Evolutionary conservation across 192 early-diverging fungal species (phyloP).

Genomic region (Coemansia reversa): DNA sequence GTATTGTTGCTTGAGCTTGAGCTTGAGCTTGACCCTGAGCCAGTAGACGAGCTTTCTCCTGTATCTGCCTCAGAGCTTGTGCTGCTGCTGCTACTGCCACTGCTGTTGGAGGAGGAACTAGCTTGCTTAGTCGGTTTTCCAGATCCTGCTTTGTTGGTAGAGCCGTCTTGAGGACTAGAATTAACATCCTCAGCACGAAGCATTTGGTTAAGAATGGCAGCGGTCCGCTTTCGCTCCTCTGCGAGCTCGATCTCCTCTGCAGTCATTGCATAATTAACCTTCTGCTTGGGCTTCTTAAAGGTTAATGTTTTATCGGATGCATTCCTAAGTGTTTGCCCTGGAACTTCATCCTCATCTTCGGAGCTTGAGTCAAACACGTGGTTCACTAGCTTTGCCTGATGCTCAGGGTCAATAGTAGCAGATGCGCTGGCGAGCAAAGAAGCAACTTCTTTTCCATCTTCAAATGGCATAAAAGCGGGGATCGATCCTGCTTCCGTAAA

Average conservation of each 20-base stretch:
- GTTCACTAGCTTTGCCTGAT: conserved; percentile 44
- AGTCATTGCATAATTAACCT: neutral
- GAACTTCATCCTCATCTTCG: conserved; percentile 13
- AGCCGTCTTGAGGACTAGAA: conserved; percentile 11
- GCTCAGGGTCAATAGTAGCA: conserved; percentile 18
- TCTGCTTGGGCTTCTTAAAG: neutral
- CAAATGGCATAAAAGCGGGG: conserved; percentile 16
- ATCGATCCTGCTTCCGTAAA: neutral
- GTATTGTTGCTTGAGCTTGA: neutral
- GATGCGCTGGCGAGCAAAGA: conserved; percentile 18
- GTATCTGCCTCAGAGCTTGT: too few relatives aligned
- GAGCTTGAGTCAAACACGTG: conserved; percentile 45
- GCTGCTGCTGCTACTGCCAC: conserved; percentile 4
- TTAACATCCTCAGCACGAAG: conserved; percentile 2
- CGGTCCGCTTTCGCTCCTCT: conserved; percentile 39
- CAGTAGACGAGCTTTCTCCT: conserved; percentile 6
- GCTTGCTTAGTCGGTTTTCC: neutral
- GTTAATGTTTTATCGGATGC: neutral
- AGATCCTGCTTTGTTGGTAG: neutral
- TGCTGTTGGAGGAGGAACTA: conserved; percentile 1
- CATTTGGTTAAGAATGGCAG: conserved; percentile 26
- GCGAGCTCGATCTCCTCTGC: conserved; percentile 23
- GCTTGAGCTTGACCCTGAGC: conserved; percentile 9
- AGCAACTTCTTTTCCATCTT: conserved; percentile 39
- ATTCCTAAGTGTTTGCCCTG: neutral